A percentile compares a stretch with the other conserved stretches of the same genome.
These are phyloP conservation scores for Lachnellula hyalina DNA, from an alignment of 2,329 filamentous ascomycete species.

Conservation along the genomic window DNA sequence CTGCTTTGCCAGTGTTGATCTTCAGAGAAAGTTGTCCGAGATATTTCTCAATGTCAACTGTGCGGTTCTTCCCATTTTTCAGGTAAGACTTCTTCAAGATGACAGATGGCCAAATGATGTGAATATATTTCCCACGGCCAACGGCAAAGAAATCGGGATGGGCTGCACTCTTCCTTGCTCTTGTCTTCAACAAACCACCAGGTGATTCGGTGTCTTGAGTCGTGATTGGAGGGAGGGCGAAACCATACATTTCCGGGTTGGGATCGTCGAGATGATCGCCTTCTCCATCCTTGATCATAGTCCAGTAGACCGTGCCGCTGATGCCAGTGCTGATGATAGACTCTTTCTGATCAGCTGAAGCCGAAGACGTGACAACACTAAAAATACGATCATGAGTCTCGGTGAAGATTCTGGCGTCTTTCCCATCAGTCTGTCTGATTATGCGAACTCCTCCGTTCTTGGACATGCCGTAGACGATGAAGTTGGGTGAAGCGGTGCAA, in stretches of 20 bases:
- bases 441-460: constrained; percentile 90
- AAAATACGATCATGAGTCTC: constrained; percentile 91
- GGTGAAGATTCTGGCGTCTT: constrained; percentile 86
- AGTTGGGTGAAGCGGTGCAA: constrained; percentile 80
- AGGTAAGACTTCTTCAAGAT: constrained; percentile 59
- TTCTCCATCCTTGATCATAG: constrained; percentile 68
- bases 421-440: constrained; percentile 89
- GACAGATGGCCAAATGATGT: constrained; percentile 70
- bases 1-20: constrained; percentile 95
- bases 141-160: constrained; percentile 95
- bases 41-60: constrained; percentile 83
- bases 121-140: constrained; percentile 91
- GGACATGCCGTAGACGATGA: constrained; percentile 90
- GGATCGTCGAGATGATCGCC: constrained; percentile 76
- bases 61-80: constrained; percentile 57
- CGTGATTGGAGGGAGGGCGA: constrained; percentile 82
- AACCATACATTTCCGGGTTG: constrained; percentile 76
- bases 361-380: constrained; percentile 79
- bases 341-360: constrained; percentile 60
- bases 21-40: constrained; percentile 82
- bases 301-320: constrained; percentile 96
- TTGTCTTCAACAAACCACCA: constrained; percentile 90
- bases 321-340: constrained; percentile 88
- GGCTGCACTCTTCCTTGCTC: constrained; percentile 80
- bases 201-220: constrained; percentile 85